phyloP scores from a whole-genome alignment of 1,139 yeast species.

The Debaryomyces sp. region DNA sequence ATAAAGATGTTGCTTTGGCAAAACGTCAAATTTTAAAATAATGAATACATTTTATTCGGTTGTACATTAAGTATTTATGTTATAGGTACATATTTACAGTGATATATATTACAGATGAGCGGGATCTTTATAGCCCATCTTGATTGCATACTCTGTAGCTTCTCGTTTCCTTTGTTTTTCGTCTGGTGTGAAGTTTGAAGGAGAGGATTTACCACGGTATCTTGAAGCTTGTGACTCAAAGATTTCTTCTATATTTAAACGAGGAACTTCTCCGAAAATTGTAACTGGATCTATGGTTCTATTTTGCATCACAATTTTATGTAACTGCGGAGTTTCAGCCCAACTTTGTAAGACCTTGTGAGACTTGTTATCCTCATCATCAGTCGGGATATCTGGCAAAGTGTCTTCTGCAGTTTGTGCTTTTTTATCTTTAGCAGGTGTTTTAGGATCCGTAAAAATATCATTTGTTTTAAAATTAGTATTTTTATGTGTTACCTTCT shows the following conservation, averaged over 20 bases:
- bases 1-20: constrained; percentile 62
- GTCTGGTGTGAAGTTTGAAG: constrained; percentile 46
- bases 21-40: constrained; percentile 33
- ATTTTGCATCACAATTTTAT: constrained; percentile 56
- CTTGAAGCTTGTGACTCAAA: constrained; percentile 54
- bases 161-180: constrained; percentile 37
- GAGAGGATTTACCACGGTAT: constrained; percentile 61
- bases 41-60: neutral
- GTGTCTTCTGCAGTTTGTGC: constrained; percentile 18
- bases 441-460: constrained; percentile 10
- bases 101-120: neutral
- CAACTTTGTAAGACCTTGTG: constrained; percentile 57
- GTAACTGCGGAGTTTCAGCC: constrained; percentile 72
- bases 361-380: constrained; percentile 56
- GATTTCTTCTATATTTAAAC: constrained; percentile 67
- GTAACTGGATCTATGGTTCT: constrained; percentile 66
- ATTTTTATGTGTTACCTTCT: constrained; percentile 8
- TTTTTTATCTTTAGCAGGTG: constrained; percentile 11
- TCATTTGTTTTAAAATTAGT: constrained; percentile 8
- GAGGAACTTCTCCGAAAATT: constrained; percentile 79
- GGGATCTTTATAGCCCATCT: constrained; percentile 51
- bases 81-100: constrained; percentile 4
- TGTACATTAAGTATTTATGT: constrained; percentile 1
- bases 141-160: constrained; percentile 50
- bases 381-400: constrained; percentile 53